These are phyloP conservation scores for Penicillium sp. DNA, from an alignment of 2,329 filamentous ascomycete species.

Conservation along the genomic window DNA sequence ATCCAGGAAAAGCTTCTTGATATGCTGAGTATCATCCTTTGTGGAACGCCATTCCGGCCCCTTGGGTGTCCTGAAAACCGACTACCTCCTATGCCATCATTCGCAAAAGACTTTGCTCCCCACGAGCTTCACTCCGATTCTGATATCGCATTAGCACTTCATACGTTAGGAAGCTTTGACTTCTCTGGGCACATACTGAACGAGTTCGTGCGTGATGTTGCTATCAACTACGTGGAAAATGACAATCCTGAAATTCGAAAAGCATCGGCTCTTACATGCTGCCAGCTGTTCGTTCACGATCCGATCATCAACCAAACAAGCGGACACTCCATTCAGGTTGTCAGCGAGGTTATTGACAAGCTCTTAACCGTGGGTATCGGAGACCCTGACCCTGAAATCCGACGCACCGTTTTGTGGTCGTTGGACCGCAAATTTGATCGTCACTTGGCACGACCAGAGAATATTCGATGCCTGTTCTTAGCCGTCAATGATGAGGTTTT, in stretches of 20 bases:
- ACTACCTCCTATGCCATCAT: slow-evolving; percentile 70
- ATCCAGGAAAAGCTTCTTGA: slow-evolving; percentile 92
- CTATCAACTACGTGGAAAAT: slow-evolving; percentile 94
- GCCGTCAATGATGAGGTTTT: slow-evolving; percentile 94
- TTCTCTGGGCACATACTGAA: slow-evolving; percentile 86
- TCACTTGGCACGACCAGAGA: slow-evolving; percentile 93
- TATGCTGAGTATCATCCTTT: slow-evolving; percentile 87
- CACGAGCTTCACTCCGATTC: slow-evolving; percentile 71
- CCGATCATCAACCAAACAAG: slow-evolving; percentile 97
- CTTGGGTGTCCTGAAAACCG: slow-evolving; percentile 83
- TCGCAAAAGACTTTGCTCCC: slow-evolving; percentile 78
- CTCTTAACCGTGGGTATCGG: slow-evolving; percentile 89
- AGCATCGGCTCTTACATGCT: slow-evolving; percentile 90
- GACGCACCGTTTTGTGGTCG: slow-evolving; percentile 76
- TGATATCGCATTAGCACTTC: slow-evolving; percentile 85
- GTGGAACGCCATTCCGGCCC: slow-evolving; percentile 82
- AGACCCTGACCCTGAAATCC: slow-evolving; percentile 80
- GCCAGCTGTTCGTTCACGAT: slow-evolving; percentile 91
- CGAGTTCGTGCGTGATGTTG: slow-evolving; percentile 95
- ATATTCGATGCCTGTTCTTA: slow-evolving; percentile 89
- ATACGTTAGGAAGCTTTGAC: slow-evolving; percentile 95
- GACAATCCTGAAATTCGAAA: slow-evolving; percentile 89
- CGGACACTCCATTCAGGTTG: slow-evolving; percentile 90
- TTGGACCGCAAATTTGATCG: slow-evolving; percentile 90
- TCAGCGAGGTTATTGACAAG: slow-evolving; percentile 95